Conservation (phyloP, 2,329 filamentous ascomycete genomes). For the Teratosphaeria gauchensis region DNA sequence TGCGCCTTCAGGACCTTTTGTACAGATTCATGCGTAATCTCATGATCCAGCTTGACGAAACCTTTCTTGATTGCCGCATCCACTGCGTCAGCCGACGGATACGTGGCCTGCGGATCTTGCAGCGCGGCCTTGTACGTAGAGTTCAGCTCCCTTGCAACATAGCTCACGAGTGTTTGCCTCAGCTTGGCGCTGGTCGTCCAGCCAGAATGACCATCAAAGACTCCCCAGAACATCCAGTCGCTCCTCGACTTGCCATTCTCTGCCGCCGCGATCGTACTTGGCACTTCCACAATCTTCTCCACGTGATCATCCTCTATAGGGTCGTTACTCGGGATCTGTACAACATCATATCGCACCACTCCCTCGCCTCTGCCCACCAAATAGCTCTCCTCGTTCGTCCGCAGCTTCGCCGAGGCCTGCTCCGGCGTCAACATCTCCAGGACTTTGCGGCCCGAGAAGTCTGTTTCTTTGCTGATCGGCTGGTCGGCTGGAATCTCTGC, state of each 20-base stretch:
- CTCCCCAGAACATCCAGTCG: conserved; percentile 99
- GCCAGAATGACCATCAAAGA: conserved; percentile 94
- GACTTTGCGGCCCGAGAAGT: conserved; percentile 74
- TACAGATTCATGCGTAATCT: conserved; percentile 89
- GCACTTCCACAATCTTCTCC: conserved; percentile 93
- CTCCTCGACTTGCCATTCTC: conserved; percentile 49
- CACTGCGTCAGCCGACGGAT: conserved; percentile 69
- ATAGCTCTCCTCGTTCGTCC: conserved; percentile 85
- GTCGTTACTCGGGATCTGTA: conserved; percentile 90
- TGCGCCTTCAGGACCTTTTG: conserved; percentile 82
- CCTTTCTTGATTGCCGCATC: conserved; percentile 87
- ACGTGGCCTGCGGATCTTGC: conserved; percentile 44
- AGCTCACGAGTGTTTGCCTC: conserved; percentile 82
- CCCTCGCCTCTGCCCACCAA: conserved; percentile 80
- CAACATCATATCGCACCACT: conserved; percentile 87
- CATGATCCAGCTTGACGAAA: conserved; percentile 79
- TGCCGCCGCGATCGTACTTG: conserved; percentile 48
- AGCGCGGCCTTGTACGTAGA: conserved; percentile 73
- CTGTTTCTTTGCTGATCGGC: conserved; percentile 78
- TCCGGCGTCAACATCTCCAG: conserved; percentile 95
- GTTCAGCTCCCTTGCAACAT: conserved; percentile 87
- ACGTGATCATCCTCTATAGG: conserved; percentile 98
- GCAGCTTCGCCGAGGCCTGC: conserved; percentile 80
- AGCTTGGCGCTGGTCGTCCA: conserved; percentile 98
- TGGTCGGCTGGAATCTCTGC: conserved; percentile 76